phyloP scores from a whole-genome alignment of 1,139 yeast species.

The Lodderomyces beijingensis region DNA sequence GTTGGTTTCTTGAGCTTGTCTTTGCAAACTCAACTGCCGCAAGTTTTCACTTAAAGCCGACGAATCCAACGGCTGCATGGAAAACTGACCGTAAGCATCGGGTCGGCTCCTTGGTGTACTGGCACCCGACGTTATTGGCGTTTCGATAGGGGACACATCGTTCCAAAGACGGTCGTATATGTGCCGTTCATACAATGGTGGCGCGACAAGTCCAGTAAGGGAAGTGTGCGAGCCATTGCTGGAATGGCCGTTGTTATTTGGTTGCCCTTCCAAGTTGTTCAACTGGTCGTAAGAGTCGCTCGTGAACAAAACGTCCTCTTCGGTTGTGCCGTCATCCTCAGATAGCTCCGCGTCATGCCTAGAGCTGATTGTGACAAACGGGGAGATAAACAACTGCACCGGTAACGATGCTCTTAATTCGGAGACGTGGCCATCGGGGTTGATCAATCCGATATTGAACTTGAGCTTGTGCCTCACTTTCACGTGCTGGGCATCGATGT shows the following conservation, averaged over 20 bases:
- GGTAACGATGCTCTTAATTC: constrained; percentile 77
- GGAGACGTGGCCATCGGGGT: constrained; percentile 74
- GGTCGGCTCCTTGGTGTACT: constrained; percentile 37
- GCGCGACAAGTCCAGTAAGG: constrained; percentile 60
- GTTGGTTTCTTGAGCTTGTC: constrained; percentile 34
- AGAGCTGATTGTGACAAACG: constrained; percentile 71
- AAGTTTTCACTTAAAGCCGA: constrained; percentile 50
- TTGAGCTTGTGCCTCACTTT: constrained; percentile 70
- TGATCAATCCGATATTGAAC: constrained; percentile 57
- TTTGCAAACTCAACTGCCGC: constrained; percentile 48
- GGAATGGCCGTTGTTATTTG: constrained; percentile 13
- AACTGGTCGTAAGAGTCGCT: constrained; percentile 21
- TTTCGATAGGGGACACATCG: constrained; percentile 56
- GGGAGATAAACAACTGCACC: constrained; percentile 64
- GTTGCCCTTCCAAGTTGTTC: constrained; percentile 11
- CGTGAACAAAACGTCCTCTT: constrained; percentile 33
- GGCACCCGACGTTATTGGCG: constrained; percentile 53
- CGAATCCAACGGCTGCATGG: constrained; percentile 42
- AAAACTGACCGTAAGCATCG: constrained; percentile 29
- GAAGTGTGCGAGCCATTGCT: constrained; percentile 29
- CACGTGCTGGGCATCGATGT: constrained; percentile 63
- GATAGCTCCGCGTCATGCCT: constrained; percentile 24
- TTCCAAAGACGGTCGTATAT: constrained; percentile 83
- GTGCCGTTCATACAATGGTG: constrained; percentile 84
- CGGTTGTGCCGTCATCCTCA: constrained; percentile 11